Conservation (phyloP, 495 filamentous ascomycete genomes). For the Hypoxylon cercidicola region DNA sequence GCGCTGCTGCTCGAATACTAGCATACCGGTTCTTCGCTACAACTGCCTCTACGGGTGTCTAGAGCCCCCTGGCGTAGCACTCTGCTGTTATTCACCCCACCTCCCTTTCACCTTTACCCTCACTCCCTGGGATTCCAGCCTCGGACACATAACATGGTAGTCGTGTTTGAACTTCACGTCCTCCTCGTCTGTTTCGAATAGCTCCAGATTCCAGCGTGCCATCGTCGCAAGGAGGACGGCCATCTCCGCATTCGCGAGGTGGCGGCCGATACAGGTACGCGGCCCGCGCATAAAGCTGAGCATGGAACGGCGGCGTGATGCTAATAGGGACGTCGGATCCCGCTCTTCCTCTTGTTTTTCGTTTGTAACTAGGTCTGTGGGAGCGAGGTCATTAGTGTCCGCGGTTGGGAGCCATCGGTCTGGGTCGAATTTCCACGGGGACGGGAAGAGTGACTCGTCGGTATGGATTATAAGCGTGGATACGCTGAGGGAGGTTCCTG, state of each 20-base stretch:
- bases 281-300: slow-evolving; percentile 19
- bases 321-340: too few species aligned
- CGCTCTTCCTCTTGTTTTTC: too few species aligned
- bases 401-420: slow-evolving; percentile 53
- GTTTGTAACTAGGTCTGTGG: too few species aligned
- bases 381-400: too few species aligned
- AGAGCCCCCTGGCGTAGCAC: too few species aligned
- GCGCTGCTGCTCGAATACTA: too few species aligned
- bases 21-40: too few species aligned
- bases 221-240: slow-evolving; percentile 30
- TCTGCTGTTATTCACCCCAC: too few species aligned
- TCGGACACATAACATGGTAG: slow-evolving; percentile 50
- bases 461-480: slow-evolving; percentile 20
- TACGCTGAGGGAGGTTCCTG: slow-evolving; percentile 26
- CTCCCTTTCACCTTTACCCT: slow-evolving; percentile 8
- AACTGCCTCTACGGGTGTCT: too few species aligned
- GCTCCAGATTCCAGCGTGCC: slow-evolving; percentile 44
- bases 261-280: slow-evolving; percentile 40
- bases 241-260: slow-evolving; percentile 36
- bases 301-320: too few species aligned
- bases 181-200: slow-evolving; percentile 22
- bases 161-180: slow-evolving; percentile 48
- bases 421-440: slow-evolving; percentile 48
- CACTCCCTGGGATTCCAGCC: slow-evolving; percentile 44
- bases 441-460: slow-evolving; percentile 48